phyloP scores from a whole-genome alignment of 2,329 filamentous ascomycete genomes.

The Aspergillus tanneri region DNA sequence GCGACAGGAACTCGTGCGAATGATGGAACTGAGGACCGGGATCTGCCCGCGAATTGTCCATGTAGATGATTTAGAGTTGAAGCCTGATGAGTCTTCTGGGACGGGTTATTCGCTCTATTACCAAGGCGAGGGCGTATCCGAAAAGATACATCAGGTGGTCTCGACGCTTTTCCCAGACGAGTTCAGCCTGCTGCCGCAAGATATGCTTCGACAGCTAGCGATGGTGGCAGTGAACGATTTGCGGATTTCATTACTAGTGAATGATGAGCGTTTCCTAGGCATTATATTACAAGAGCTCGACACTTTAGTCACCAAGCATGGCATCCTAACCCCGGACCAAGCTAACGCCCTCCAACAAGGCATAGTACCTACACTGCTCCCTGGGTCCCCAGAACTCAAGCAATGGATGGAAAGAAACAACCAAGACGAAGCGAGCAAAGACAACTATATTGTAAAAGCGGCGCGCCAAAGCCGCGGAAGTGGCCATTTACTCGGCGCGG shows the following conservation, averaged over 20 bases:
- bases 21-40: neutral
- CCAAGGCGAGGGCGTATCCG: constrained; percentile 6
- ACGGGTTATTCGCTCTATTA: constrained; percentile 15
- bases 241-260: constrained; percentile 28
- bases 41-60: neutral
- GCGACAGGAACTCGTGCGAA: neutral
- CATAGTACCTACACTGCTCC: constrained; percentile 25
- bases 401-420: constrained; percentile 13
- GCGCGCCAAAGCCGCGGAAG: constrained; percentile 7
- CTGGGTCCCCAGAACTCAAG: constrained; percentile 25
- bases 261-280: constrained; percentile 35
- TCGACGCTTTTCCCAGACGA: constrained; percentile 33
- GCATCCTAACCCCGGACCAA: constrained; percentile 21
- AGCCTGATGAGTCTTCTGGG: neutral
- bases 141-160: constrained; percentile 26
- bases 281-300: constrained; percentile 30
- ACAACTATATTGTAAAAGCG: constrained; percentile 28
- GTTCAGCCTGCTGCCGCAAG: constrained; percentile 17
- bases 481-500: constrained; percentile 5
- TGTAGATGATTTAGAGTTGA: constrained; percentile 2
- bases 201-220: constrained; percentile 27
- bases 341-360: constrained; percentile 20
- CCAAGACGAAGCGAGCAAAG: constrained; percentile 12
- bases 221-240: constrained; percentile 32
- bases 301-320: constrained; percentile 16